Base-by-base conservation (phyloP, 805 yeast species). In the Blastobotrys robertii region DNA sequence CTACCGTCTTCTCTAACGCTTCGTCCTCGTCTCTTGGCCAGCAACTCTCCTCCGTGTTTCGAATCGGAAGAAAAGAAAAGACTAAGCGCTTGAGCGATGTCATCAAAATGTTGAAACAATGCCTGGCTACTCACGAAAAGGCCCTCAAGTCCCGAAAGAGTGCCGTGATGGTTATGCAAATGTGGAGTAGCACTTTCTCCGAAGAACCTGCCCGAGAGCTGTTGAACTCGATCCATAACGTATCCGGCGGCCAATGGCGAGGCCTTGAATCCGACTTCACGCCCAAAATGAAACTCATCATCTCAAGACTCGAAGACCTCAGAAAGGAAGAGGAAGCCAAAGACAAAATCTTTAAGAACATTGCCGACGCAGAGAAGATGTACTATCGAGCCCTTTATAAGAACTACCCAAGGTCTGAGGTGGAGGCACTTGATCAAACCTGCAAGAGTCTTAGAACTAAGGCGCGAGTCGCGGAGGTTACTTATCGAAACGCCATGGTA, bases 301-400 rank as follows among this genome's bases (percentile, higher is more conserved):
- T 51, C 9, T 44, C 50, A 35, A 44, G 46, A 15, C 39, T 55
- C 15, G 48, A 52, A 15, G 43, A 44, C 6, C 42, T 55, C 8
- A 47, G 44, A 30, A 14, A 37, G 15, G 51, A 53, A 11, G 59
- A 55, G 36, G 45, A 44, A 3, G 8, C 22, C 7, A 42, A 45
- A 19, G 44, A 45, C 28, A 25, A 33, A 15, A 13, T 38, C 2
- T 34, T 39, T 13, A 41, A 42, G 33, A 45, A 41, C 4, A 42
- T 43, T 22, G 13, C 10, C 1, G 32, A 22, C 12, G 52, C 53
- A 2, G 55, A 53, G 33, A 40, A 42, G 34, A 38, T 39, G 8
- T 51, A 46, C 41, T 49, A 50, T 39, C 46, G 47, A 33, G 47
- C 53, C 1, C 12, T 51, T 34, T 53, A 53, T 22, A 47, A 48